Evolutionary conservation across 2,329 filamentous ascomycete genomes (phyloP), one percentile per base, ranked within the genome.

Genomic region (Tolypocladium inflatum): DNA sequence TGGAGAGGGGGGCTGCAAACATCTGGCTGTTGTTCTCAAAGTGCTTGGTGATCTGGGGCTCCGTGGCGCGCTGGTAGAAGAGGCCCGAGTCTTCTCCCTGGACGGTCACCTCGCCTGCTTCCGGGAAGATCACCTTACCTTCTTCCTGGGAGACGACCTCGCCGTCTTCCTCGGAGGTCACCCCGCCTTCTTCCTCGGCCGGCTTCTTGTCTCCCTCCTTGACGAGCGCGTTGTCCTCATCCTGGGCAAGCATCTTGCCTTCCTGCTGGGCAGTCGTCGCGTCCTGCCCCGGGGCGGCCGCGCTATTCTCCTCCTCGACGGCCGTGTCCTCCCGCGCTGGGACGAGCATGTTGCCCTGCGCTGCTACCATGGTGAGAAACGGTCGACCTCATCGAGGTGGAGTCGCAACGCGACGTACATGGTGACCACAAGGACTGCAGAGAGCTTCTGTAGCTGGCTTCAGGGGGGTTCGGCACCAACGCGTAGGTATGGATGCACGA

Each of bases 1-100:
- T 56, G 9, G 61, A 52, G 19, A 67, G 57, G 4, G 62, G 62
- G 7, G 58, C 59, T 2, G 64, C 59, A 55, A 55, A 63, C 13
- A 55, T 52, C 43, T 63, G 61, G 26, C 57, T 58, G 57, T 62
- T 65, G 57, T 63, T 61, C 38, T 61, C 54, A 30, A 62, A 66
- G 54, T 64, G 61, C 17, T 60, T 48, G 1, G 58, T 59, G 52
- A 65, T 59, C 52, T 62, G 60, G 4, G 48, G 15, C 37, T 48
- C n/a, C 4, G 55, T 30, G 11, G 62, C 62, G 21, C 57, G 60
- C 58, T 62, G 58, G 38, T 61, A 66, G 19, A 65, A 42, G 23
- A 66, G 21, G 13, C 38, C 50, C 13, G 57, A 42, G 23, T 38
- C 45, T 4, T 50, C 23, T 33, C 3, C 8, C 6, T 19, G 15